phyloP scores from a whole-genome alignment of 192 early-diverging fungal genomes.

The Geranomyces michiganensis region DNA sequence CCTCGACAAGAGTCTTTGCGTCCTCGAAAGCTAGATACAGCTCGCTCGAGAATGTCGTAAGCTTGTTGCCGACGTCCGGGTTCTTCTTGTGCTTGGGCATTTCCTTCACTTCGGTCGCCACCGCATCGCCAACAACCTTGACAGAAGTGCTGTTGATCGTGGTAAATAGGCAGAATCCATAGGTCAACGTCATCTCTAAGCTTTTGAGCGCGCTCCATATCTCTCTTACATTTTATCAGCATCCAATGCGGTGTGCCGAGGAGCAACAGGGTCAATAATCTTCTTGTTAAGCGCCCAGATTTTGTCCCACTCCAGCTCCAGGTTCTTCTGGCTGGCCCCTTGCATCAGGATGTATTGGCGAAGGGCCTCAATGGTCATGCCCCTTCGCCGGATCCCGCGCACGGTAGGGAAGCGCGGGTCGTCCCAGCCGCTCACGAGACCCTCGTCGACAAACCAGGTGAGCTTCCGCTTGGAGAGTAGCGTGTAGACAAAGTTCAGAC shows the following conservation, averaged over 20 bases:
- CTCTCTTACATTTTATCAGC: constrained; percentile 63
- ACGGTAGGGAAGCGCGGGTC: constrained; percentile 65
- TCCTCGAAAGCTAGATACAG: constrained; percentile 87
- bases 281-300: constrained; percentile 97
- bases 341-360: constrained; percentile 97
- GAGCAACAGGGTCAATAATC: constrained; percentile 93
- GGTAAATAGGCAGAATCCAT: neutral
- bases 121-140: constrained; percentile 64
- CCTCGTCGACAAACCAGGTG: constrained; percentile 91
- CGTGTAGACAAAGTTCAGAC: constrained; percentile 98
- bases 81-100: constrained; percentile 97
- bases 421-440: constrained; percentile 71
- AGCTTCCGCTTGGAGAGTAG: constrained; percentile 98
- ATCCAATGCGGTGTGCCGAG: constrained; percentile 83
- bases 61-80: constrained; percentile 85
- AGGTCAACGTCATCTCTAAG: too few relatives aligned
- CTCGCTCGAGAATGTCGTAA: constrained; percentile 73
- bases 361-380: constrained; percentile 97
- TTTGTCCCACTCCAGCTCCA: constrained; percentile 98
- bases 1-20: constrained; percentile 73
- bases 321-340: constrained; percentile 92
- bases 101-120: constrained; percentile 60
- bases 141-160: constrained; percentile 59
- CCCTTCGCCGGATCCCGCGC: constrained; percentile 86
- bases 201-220: too few relatives aligned